Evolutionary conservation across 306 rosid genomes (phyloP).

Genomic region (Lablab purpureus): DNA sequence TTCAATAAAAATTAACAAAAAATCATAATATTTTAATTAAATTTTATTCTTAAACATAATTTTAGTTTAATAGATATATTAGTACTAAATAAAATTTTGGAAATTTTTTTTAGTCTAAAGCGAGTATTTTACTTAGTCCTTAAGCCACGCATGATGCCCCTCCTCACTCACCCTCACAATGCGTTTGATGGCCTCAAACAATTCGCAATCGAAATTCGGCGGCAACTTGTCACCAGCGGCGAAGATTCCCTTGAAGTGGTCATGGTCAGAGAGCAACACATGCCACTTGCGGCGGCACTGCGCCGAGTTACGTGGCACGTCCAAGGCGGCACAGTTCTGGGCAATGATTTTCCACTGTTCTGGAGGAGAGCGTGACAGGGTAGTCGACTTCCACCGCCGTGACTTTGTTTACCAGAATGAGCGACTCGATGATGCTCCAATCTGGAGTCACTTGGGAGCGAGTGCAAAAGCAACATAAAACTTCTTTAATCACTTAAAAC

Average conservation of each 20-base stretch:
- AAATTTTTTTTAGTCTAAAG: too few relatives aligned
- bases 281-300: conserved; percentile 86
- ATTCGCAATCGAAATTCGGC: conserved; percentile 57
- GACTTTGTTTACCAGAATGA: conserved; percentile 73
- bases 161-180: conserved; percentile 55
- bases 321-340: conserved; percentile 60
- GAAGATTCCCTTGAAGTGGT: not conserved
- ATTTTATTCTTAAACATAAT: too few relatives aligned
- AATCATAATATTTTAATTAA: too few relatives aligned
- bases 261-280: conserved; percentile 48
- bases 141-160: too few relatives aligned
- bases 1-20: too few relatives aligned
- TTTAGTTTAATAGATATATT: too few relatives aligned
- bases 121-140: too few relatives aligned
- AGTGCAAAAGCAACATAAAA: too few relatives aligned
- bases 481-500: too few relatives aligned
- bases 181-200: conserved; percentile 57
- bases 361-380: conserved; percentile 45
- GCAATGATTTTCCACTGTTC: conserved; percentile 52
- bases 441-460: conserved; percentile 77
- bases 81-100: too few relatives aligned
- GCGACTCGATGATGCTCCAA: conserved; percentile 63
- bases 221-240: conserved; percentile 56
- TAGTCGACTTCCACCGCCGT: conserved; percentile 87
- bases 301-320: conserved; percentile 56